Evolutionary conservation across 257 asterid genomes (phyloP).

Genomic region (Solanum pennellii): DNA sequence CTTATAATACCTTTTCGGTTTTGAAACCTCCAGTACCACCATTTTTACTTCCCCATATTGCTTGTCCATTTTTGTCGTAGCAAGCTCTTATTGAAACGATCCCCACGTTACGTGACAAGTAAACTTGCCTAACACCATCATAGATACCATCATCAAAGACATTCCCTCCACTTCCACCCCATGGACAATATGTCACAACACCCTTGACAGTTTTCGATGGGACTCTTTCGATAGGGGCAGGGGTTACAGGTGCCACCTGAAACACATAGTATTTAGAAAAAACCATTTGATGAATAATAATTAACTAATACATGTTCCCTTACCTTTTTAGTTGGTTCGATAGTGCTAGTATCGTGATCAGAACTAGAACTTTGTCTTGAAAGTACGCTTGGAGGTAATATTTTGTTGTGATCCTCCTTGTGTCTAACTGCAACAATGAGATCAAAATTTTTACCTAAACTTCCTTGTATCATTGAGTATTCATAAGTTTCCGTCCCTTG

Average conservation of each 20-base stretch:
- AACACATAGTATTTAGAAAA: background rate
- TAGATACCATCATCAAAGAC: constrained; percentile 65
- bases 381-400: constrained; percentile 1
- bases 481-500: constrained; percentile 20
- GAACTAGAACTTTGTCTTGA: constrained; percentile 14
- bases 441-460: constrained; percentile 41
- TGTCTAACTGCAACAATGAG: constrained; percentile 52
- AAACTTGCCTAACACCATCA: constrained; percentile 56
- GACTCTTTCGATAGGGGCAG: constrained; percentile 23
- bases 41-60: constrained; percentile 67
- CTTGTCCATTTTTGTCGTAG: constrained; percentile 43
- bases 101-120: constrained; percentile 50
- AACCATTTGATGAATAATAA: background rate
- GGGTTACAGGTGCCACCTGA: constrained; percentile 18
- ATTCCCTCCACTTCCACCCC: constrained; percentile 79
- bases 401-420: constrained; percentile 13
- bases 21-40: constrained; percentile 65
- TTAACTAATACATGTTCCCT: background rate
- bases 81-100: constrained; percentile 47
- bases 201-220: constrained; percentile 25
- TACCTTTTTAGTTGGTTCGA: constrained; percentile 33
- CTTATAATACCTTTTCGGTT: constrained; percentile 37
- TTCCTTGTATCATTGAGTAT: constrained; percentile 56
- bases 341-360: constrained; percentile 1
- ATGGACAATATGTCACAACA: constrained; percentile 48